Evolutionary conservation across 495 filamentous ascomycete species (phyloP).

Genomic region (Neurospora sp.): DNA sequence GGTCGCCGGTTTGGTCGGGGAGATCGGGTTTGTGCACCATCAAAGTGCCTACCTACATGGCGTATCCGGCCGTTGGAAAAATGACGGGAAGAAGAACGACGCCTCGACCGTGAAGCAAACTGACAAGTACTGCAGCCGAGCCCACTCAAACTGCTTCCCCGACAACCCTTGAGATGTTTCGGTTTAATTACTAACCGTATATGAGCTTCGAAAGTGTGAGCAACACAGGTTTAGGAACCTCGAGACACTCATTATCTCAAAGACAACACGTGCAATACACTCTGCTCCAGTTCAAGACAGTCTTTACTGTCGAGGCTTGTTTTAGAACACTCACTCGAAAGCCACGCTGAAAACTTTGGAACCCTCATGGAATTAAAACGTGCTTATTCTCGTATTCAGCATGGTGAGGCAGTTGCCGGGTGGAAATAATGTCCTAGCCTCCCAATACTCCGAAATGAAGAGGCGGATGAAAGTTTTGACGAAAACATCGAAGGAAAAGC

Average conservation of each 20-base stretch:
- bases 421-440: background rate
- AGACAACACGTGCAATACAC: constrained; percentile 19
- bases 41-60: background rate
- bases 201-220: background rate
- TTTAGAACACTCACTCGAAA: background rate
- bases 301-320: background rate
- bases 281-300: constrained; percentile 14
- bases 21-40: background rate
- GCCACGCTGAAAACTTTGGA: background rate
- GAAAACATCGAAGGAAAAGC: background rate
- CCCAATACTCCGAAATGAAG: background rate
- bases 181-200: constrained; percentile 11
- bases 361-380: background rate
- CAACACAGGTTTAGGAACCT: background rate
- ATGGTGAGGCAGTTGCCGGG: background rate
- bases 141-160: background rate
- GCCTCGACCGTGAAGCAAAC: background rate
- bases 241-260: constrained; percentile 14
- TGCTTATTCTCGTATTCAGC: background rate
- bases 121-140: background rate
- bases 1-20: background rate
- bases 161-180: constrained; percentile 5
- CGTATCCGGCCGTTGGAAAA: background rate
- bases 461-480: background rate
- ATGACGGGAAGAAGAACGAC: background rate